Conservation (phyloP, 1,284 basidiomycete genomes). For the Pulchroboletus neoregius region DNA sequence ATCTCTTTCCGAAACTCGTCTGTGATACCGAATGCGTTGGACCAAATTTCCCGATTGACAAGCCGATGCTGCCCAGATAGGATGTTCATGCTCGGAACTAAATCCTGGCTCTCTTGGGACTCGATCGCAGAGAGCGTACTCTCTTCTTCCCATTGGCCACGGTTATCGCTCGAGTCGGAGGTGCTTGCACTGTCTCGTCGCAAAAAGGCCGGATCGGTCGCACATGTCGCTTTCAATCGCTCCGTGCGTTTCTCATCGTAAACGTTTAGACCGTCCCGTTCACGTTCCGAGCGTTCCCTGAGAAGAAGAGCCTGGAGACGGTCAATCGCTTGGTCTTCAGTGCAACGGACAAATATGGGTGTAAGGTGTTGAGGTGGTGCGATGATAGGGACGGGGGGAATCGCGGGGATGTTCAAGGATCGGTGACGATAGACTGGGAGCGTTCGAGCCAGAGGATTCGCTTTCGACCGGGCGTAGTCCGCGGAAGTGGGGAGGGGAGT, state of each 20-base stretch:
- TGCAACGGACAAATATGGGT: constrained; percentile 32
- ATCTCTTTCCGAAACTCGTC: constrained; percentile 33
- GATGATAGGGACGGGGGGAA: constrained; percentile 45
- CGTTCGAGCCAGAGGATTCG: constrained; percentile 27
- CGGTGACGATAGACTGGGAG: constrained; percentile 6
- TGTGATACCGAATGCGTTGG: constrained; percentile 25
- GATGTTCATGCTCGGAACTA: background rate
- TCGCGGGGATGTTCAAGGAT: constrained; percentile 8
- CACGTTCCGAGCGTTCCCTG: constrained; percentile 39
- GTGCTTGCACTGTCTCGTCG: constrained; percentile 13
- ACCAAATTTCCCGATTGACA: constrained; percentile 13
- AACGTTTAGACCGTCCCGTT: constrained; percentile 31
- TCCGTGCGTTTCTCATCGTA: constrained; percentile 15
- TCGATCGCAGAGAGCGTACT: constrained; percentile 15
- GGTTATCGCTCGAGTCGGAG: constrained; percentile 15
- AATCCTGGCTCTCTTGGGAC: constrained; percentile 1
- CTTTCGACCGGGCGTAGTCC: constrained; percentile 24
- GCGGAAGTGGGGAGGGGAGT: constrained; percentile 29
- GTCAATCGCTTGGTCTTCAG: constrained; percentile 41
- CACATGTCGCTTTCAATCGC: background rate
- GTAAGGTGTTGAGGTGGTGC: constrained; percentile 43
- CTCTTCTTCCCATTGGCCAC: constrained; percentile 21
- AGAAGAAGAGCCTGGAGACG: constrained; percentile 40
- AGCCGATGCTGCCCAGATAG: background rate
- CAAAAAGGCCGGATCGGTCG: background rate